Base-by-base conservation (phyloP, 2,329 filamentous ascomycete genomes). In the Harringtonia aguacate region DNA sequence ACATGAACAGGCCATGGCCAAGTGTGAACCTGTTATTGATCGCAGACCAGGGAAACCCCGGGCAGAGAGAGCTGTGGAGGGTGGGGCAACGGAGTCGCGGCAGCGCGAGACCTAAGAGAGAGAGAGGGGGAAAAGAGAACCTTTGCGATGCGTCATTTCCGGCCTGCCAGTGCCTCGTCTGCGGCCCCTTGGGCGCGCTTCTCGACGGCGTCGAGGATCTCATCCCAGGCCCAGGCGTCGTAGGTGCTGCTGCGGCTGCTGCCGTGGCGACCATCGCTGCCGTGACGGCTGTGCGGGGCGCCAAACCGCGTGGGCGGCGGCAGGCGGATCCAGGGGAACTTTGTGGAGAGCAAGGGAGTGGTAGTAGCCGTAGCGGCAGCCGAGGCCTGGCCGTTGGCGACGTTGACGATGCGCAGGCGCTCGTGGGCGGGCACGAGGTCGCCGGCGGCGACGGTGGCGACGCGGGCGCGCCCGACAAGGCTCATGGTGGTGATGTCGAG, bases 401-500 rank as follows among this genome's bases (percentile, higher is more conserved):
- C 55, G 48, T 67, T 68, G 44, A 66, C 64, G 40, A 66, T 59
- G 24, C 66, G 62, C 9, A 65, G 44, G 6, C 62, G 52, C 40
- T 49, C 51, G 22, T 42, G 53, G 5, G 45, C 55, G 2, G 60
- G 59, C 22, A 29, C 46, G 24, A 70, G 55, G 21, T 66, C 64
- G 3, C 49, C 48, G 3, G 67, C 43, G 36, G 44, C 49, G 31
- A 67, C 55, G 17, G 48, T 53, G 50, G 56, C 63, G 10, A 59
- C 45, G 34, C 73, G 68, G 27, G 75, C 73, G 57, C 72, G 74
- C 48, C 68, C 69, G 52, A 77, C 69, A 50, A 67, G 53, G 54
- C 68, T 73, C 64, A 78, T 72, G 42, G 73, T 77, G 31, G 72
- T 73, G 46, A 78, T 53, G 43, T 72, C 68, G 15, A 79, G 60